Evolutionary conservation across 2,329 filamentous ascomycete species (phyloP), one percentile per base, ranked within the genome.

Genomic region (Fusarium continuum): DNA sequence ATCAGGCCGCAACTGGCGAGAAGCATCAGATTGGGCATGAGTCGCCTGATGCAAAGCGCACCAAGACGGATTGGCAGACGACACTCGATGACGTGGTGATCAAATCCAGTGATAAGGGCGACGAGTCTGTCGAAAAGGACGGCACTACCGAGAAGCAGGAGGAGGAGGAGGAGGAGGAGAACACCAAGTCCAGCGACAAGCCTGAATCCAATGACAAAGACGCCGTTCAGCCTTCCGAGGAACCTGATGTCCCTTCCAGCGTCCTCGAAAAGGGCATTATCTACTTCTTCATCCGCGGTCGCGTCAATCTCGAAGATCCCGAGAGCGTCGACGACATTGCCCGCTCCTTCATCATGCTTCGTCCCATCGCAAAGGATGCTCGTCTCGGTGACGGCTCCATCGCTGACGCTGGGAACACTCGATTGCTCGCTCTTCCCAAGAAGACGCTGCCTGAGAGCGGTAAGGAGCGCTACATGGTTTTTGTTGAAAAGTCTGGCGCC

Each of bases 191-290:
- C 8, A 36, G 39, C 7, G 35, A 58, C 43, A 53, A 57, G 8
- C 34, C 47, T 17, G 49, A 54, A 5, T 34, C 35, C 8, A 51
- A 62, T n/a, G 45, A 38, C 13, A 25, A 66, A 23, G 61, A 67
- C 11, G 68, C 72, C 1, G 53, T 69, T 1, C 39, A 66, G 13
- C 63, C 63, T 16, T 51, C 53, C 3, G 26, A 66, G 41, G 76
- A 74, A 22, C 44, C 55, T 5, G 43, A 70, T 14, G 67, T 80
- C 2, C 78, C 81, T 1, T 80, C 83, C 1, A 83, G 70, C 44
- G 87, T 96, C 20, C 82, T 96, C 3, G 93, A 97, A 72, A 96
- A 95, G 71, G 93, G 93, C 4, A 85, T 95, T 68, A 88, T 97
- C 67, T 96, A 96, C 80, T 96, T 96, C 82, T 96, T 96, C 80